phyloP scores from a whole-genome alignment of 2,329 filamentous ascomycete genomes.

The Penicillium sp. region DNA sequence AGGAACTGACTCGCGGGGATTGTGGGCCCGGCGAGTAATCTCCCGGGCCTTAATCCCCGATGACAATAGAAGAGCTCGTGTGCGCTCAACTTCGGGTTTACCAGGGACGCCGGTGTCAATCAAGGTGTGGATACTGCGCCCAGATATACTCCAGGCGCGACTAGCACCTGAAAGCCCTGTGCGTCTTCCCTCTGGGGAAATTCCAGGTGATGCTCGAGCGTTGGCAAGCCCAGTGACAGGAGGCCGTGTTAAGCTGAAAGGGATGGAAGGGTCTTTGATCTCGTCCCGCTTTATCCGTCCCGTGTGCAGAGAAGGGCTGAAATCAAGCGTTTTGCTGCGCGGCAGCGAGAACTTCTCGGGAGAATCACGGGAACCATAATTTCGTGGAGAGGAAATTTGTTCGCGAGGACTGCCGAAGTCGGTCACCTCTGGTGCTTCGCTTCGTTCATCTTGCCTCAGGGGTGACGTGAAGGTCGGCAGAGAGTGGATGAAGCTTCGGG shows the following conservation, averaged over 20 bases:
- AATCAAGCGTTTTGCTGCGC: constrained; percentile 29
- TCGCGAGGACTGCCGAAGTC: constrained; percentile 17
- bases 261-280: constrained; percentile 29
- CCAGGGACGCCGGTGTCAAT: constrained; percentile 47
- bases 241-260: constrained; percentile 35
- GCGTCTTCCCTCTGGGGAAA: constrained; percentile 30
- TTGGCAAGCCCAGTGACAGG: constrained; percentile 48
- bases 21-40: constrained; percentile 65
- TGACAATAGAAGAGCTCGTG: constrained; percentile 71
- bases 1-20: constrained; percentile 37
- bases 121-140: constrained; percentile 43
- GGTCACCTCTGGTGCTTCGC: constrained; percentile 27
- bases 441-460: constrained; percentile 38
- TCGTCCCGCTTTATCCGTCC: constrained; percentile 22
- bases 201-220: constrained; percentile 33
- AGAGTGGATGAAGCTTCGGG: constrained; percentile 44
- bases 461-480: constrained; percentile 54
- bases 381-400: constrained; percentile 7
- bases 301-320: constrained; percentile 28
- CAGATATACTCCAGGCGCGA: constrained; percentile 59
- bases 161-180: constrained; percentile 39
- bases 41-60: constrained; percentile 89
- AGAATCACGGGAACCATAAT: constrained; percentile 9
- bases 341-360: constrained; percentile 10
- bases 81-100: constrained; percentile 74